Base-by-base conservation (phyloP, 148 eudicot genomes). In the Dysphania ambrosioides region DNA sequence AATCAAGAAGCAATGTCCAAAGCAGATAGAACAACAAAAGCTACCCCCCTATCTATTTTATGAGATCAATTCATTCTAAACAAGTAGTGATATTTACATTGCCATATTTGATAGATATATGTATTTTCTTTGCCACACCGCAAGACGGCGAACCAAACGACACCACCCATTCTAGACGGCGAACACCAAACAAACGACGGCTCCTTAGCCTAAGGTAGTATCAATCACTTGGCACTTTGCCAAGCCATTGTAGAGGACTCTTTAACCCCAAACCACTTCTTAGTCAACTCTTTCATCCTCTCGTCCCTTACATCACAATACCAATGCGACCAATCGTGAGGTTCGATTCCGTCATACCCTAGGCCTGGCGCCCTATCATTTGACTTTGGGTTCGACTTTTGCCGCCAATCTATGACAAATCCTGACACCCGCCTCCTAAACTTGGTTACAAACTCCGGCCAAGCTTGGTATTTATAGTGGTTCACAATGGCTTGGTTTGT, bases 381-480 rank as follows among this genome's bases (percentile, higher is more conserved):
- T 0, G 98, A 91, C 12, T 29, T 34, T 0, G 64, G 83, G 65
- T 91, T 93, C 72, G 74, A 34, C 0, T 65, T 77, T 6, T 78
- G 65, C 5, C 76, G 81, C 98, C 98, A 93, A 72, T 93, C 98
- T 44, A 84, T 79, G 1, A 91, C 97, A 64, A 89, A 91, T 8
- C 97, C 90, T 11, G 98, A 91, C 4, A 93, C 98, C 38, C 98
- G 51, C 30, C 97, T 74, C 58, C 88, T 70, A 53, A 91, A 93
- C 87, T 93, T 93, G 67, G 84, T 78, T 77, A 79, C 85, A 61
- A 93, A 93, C 78, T 86, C 98, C 8, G 89, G 82, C 98, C 98
- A 93, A 11, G 92, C 98, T 70, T 93, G 97, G 73, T 72, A 93
- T 82, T 91, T 91, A 57, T 93, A 93, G 62, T 89, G 97, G 62